These are phyloP conservation scores for Capillidium heterosporum DNA, from an alignment of 371 early-diverging fungal species.

Conservation along the genomic window DNA sequence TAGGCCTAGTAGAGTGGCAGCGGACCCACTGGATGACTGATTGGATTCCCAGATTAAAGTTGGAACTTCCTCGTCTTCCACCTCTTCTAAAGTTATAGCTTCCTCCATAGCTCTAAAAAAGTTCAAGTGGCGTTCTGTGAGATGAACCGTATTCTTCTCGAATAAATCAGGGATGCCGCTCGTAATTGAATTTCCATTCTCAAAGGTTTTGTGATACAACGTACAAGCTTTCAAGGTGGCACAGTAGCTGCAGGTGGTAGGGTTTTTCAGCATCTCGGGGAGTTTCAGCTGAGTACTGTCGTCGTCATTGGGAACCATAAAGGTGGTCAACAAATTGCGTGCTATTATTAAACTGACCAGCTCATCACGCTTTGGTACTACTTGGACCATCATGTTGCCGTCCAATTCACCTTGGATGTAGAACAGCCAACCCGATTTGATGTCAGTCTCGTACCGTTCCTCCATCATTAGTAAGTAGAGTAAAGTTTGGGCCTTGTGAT, in stretches of 20 bases:
- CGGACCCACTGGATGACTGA: too few species aligned
- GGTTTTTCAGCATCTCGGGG: constrained; percentile 28
- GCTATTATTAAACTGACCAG: constrained; percentile 43
- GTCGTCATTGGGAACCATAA: not conserved
- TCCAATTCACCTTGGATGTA: constrained; percentile 42
- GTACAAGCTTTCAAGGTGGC: constrained; percentile 39
- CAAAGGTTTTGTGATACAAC: constrained; percentile 47
- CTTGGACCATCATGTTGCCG: constrained; percentile 22
- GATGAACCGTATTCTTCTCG: constrained; percentile 33
- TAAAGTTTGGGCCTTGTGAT: constrained; percentile 72
- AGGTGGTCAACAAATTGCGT: constrained; percentile 29
- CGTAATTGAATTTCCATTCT: constrained; percentile 34
- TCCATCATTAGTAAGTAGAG: constrained; percentile 72
- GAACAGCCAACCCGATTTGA: constrained; percentile 50
- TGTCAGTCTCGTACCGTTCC: constrained; percentile 59
- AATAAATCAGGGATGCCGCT: constrained; percentile 37
- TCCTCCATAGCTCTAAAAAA: constrained; percentile 71
- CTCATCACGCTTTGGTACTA: constrained; percentile 42
- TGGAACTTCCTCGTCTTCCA: too few species aligned
- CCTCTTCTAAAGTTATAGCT: constrained; percentile 62
- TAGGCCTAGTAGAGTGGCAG: too few species aligned
- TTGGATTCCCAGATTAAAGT: too few species aligned
- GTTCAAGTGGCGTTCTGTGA: constrained; percentile 26
- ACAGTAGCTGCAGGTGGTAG: constrained; percentile 53
- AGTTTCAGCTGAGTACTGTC: too few species aligned